Base-by-base conservation (phyloP, 1,139 yeast genomes). In the Magnusiomyces tetraspermus region DNA sequence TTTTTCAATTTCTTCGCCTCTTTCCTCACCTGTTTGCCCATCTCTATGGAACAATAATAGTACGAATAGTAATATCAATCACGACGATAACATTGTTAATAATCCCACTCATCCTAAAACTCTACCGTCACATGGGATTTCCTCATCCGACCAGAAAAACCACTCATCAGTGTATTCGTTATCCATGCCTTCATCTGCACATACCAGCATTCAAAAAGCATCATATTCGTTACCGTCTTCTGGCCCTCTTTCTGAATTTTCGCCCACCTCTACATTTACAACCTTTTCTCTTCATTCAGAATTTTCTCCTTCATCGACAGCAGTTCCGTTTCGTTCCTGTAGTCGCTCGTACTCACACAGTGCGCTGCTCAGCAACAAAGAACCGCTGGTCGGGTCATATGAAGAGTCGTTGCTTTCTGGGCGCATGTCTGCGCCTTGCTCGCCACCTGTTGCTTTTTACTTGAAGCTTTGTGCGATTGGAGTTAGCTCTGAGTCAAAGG, bases 381-480 rank as follows among this genome's bases (percentile, higher is more conserved):
- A 58, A 40, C 57, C 66, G 2, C 56, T 67, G 41, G 65, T 66
- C 13, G 72, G 72, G 8, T 65, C 70, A 13, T 68, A 67, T 50
- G 72, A 68, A 49, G 72, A 68, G 58, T 61, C 68, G 23, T 56
- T 68, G 48, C 58, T 68, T 6, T 61, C 68, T 3, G 67, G 71
- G 2, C 59, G 72, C 21, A 64, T 68, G 64, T 64, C 71, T 23
- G 62, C 68, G 3, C 61, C 63, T 13, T 59, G 67, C 30, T 65
- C 71, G 8, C 54, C 58, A 4, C 70, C 70, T 1, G 63, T 68
- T 13, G 53, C 58, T 31, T 68, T 68, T 51, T 57, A 58, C 31
- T 62, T 67, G 10, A 57, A 61, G 21, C 58, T 68, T 5, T 52
- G 53, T 3, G 61, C 60, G 19, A 51, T 52, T 21, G 46, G 49